A percentile compares a stretch with the other conserved stretches of the same genome.
phyloP scores from a whole-genome alignment of 768 basidiomycete genomes.

The Hydnum rufescens region DNA sequence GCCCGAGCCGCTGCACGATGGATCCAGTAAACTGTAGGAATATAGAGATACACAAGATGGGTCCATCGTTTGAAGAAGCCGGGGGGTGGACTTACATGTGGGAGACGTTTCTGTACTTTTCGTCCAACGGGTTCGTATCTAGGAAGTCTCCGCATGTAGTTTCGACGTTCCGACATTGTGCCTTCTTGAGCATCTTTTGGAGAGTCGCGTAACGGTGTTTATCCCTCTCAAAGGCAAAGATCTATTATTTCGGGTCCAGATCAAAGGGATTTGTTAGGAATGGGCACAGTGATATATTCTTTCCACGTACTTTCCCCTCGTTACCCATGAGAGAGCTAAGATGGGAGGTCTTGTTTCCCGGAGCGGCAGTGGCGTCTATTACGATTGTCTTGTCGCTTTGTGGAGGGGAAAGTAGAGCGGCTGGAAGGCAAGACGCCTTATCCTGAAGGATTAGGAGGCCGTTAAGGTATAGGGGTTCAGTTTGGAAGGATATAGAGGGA shows the following conservation, averaged over 20 bases:
- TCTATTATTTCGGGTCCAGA: conserved; percentile 6
- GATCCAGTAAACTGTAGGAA: conserved; percentile 61
- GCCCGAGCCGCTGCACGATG: conserved; percentile 89
- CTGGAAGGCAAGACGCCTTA: conserved; percentile 95
- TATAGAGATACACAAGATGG: neutral
- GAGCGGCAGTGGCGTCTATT: conserved; percentile 90
- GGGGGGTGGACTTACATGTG: conserved; percentile 52
- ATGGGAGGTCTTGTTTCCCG: conserved; percentile 95
- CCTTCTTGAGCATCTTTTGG: conserved; percentile 65
- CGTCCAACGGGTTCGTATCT: conserved; percentile 43
- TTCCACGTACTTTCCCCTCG: conserved; percentile 45
- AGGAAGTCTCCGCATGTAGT: conserved; percentile 72
- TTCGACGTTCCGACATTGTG: conserved; percentile 62
- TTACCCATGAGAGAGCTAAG: conserved; percentile 73
- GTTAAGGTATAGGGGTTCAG: conserved; percentile 46
- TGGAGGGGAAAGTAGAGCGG: conserved; percentile 64
- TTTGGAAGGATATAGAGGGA: conserved; percentile 40
- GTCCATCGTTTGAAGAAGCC: neutral
- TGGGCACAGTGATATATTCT: neutral
- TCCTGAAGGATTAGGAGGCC: conserved; percentile 89
- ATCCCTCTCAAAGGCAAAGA: conserved; percentile 83
- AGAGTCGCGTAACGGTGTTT: conserved; percentile 64
- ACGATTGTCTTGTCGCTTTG: conserved; percentile 29
- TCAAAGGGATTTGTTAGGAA: neutral
- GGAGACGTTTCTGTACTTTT: conserved; percentile 43